Conservation (phyloP, 345 rosid genomes). For the Eucalyptus curtisii region DNA sequence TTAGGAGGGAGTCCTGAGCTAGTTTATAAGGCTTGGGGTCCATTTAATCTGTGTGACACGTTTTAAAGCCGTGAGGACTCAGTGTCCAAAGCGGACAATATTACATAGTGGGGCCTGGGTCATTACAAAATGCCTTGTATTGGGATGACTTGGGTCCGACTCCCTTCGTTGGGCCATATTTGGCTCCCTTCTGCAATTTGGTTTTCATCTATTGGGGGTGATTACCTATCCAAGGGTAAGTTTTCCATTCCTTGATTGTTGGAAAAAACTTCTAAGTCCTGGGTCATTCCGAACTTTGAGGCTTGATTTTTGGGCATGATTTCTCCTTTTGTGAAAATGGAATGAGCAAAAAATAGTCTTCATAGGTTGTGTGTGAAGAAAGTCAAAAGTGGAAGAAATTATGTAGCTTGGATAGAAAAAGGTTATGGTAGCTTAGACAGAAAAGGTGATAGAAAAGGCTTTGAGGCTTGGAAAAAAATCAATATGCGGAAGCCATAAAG, state of each 20-base stretch:
- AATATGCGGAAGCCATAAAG: neutral
- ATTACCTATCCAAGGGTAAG: neutral
- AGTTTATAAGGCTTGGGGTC: no score
- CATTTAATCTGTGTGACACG: no score
- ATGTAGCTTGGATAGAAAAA: neutral
- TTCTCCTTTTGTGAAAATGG: neutral
- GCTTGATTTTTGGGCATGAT: neutral
- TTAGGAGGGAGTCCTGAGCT: no score
- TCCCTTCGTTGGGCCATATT: neutral
- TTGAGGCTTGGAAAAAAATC: no score
- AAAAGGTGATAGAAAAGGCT: no score
- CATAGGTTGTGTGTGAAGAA: neutral
- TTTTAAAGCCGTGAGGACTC: no score
- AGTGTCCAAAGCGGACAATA: no score
- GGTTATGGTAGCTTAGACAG: rapidly evolving
- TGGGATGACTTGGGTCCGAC: neutral
- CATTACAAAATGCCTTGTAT: neutral
- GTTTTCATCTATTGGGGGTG: rapidly evolving
- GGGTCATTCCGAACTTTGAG: rapidly evolving
- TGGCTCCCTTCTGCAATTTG: neutral
- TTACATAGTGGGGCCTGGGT: no score
- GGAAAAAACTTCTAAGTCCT: neutral
- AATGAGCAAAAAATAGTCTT: neutral
- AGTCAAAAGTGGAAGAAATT: neutral
- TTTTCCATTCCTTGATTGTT: neutral